Base-by-base conservation (phyloP, 352 stramenopile genomes). In the Phytopythium vexans region DNA sequence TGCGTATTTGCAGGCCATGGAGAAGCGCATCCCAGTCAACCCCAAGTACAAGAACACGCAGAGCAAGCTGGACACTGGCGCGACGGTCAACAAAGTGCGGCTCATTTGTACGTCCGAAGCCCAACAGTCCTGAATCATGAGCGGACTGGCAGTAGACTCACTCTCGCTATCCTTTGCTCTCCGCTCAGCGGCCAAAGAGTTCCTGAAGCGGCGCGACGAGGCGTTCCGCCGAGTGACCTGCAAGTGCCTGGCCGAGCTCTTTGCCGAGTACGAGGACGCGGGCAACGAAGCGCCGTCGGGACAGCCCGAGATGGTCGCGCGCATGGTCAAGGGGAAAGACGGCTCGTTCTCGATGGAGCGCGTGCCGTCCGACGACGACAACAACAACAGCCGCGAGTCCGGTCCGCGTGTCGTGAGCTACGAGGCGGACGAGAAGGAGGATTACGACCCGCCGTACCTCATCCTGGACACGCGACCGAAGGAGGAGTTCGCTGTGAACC, bases 161-260 rank as follows among this genome's bases (percentile, higher is more conserved):
- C 21, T 27, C 21, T 27, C 21, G 21, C 21, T 27, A 27, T 27
- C 21, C 21, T 27, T 27, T 4, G 33, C 44, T 41, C 48, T 35
- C 42, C 52, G 31, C 27, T 14, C 58, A 89, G 80, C 83, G 27
- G 71, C 73, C 48, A 90, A 88, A 34, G 81, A 94, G 61, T 91
- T 89, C 37, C 57, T 94, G 10, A 89, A 89, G 66, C 77, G 81
- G 1, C 69, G 79, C n/a, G 81, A 94, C 37, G 83, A 94, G 60
- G 86, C 73, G 8, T 94, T 94, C 58, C 74, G 69, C 42, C 81
- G 83, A 10, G 76, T 94, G 10, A 87, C 74, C 3, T 77, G 67
- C 36, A 56, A 69, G n/a, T 86, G 79, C 37, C 67, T 94, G 0
- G 74, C 78, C 6, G 81, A 90, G 42, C 68, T 94, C n/a, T 87